Conservation (phyloP, 768 basidiomycete genomes). For the Pleurotus ostreatus region DNA sequence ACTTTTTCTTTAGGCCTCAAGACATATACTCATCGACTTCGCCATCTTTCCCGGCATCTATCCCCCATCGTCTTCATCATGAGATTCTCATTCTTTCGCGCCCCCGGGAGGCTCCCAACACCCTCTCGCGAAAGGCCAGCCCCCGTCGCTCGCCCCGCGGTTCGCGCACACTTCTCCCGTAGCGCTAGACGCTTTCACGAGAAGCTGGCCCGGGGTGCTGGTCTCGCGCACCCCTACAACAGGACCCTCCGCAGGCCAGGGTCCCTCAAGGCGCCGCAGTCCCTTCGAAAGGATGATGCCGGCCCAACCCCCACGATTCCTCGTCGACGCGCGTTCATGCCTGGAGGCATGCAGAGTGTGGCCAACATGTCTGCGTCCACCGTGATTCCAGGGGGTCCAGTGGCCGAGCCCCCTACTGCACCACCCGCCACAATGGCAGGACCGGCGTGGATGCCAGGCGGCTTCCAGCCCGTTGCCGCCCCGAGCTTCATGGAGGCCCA, state of each 20-base stretch:
- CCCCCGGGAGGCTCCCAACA: too few species aligned
- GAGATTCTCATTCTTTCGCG: too few species aligned
- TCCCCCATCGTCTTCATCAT: too few species aligned
- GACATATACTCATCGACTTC: too few species aligned
- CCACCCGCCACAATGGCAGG: neutral
- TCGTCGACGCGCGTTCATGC: neutral
- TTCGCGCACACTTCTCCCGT: too few species aligned
- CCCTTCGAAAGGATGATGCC: neutral
- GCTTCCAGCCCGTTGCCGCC: constrained; percentile 1
- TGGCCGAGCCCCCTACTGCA: too few species aligned
- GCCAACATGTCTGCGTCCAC: neutral
- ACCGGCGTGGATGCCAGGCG: constrained; percentile 2
- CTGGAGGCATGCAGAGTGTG: neutral
- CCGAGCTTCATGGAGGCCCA: neutral
- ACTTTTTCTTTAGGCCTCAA: too few species aligned
- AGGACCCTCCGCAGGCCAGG: neutral
- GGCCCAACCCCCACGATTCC: neutral
- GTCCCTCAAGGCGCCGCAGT: neutral
- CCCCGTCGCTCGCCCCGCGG: too few species aligned
- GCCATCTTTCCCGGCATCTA: too few species aligned
- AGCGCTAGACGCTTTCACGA: too few species aligned
- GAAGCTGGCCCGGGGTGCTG: too few species aligned
- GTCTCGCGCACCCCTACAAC: neutral
- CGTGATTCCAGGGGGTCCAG: neutral
- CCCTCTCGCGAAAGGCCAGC: too few species aligned